A percentile compares a stretch with the other conserved stretches of the same genome.
phyloP scores from a whole-genome alignment of 2,329 filamentous ascomycete species.

The Aspergillus udagawae region DNA sequence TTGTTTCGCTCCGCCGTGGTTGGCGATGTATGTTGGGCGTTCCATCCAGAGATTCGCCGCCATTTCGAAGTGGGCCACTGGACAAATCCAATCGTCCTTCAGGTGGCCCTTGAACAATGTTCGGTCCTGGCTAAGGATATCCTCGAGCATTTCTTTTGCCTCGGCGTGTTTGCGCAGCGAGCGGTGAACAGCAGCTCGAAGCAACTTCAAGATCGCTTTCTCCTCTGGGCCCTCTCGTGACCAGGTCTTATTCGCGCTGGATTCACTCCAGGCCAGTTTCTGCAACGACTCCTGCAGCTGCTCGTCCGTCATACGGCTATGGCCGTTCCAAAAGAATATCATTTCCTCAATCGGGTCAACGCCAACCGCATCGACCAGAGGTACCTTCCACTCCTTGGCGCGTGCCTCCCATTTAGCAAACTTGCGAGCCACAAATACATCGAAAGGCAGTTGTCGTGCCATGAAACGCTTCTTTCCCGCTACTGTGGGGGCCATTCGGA shows the following conservation, averaged over 20 bases:
- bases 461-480: conserved; percentile 87
- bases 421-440: conserved; percentile 79
- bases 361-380: conserved; percentile 75
- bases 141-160: conserved; percentile 61
- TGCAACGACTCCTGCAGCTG: conserved; percentile 62
- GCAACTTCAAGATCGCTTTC: conserved; percentile 61
- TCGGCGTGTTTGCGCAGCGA: conserved; percentile 60
- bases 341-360: conserved; percentile 82
- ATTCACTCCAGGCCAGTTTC: conserved; percentile 64
- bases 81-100: conserved; percentile 60
- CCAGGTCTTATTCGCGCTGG: conserved; percentile 55
- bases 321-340: conserved; percentile 89
- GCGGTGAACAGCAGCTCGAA: conserved; percentile 63
- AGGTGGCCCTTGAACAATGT: conserved; percentile 49
- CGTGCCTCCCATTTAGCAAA: conserved; percentile 82
- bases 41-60: conserved; percentile 77
- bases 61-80: conserved; percentile 81
- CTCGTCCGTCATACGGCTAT: conserved; percentile 67
- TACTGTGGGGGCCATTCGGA: conserved; percentile 67
- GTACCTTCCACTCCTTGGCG: conserved; percentile 61
- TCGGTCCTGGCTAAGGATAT: conserved; percentile 59
- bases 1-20: conserved; percentile 21
- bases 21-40: conserved; percentile 36
- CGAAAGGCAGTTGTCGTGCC: conserved; percentile 83
- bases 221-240: conserved; percentile 54